phyloP scores from a whole-genome alignment of 768 basidiomycete species.

The Xanthoconium stramineum region DNA sequence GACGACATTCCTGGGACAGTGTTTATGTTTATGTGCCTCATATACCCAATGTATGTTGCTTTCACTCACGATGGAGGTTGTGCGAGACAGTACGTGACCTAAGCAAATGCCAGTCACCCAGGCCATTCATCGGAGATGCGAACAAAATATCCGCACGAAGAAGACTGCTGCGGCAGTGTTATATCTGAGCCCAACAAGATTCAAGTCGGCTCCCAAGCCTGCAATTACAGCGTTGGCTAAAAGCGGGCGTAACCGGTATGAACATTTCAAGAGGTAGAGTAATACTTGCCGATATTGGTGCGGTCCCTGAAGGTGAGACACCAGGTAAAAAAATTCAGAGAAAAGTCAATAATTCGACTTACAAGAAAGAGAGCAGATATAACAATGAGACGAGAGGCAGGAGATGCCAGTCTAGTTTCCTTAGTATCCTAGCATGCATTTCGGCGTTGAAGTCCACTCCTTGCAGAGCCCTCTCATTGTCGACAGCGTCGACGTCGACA shows the following conservation, averaged over 20 bases:
- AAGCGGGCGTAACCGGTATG: constrained; percentile 3
- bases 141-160: constrained; percentile 24
- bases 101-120: background rate
- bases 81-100: constrained; percentile 36
- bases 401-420: constrained; percentile 22
- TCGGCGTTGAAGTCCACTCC: background rate
- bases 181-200: constrained; percentile 35
- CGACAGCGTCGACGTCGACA: background rate
- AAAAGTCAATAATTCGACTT: background rate
- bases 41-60: background rate
- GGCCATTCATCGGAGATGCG: background rate
- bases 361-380: constrained; percentile 21
- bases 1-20: constrained; percentile 31
- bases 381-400: constrained; percentile 15
- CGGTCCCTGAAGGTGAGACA: constrained; percentile 35
- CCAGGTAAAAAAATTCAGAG: background rate
- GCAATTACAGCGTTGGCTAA: constrained; percentile 43
- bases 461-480: constrained; percentile 4
- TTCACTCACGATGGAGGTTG: constrained; percentile 38
- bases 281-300: constrained; percentile 39
- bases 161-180: constrained; percentile 39
- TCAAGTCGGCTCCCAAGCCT: constrained; percentile 40
- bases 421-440: constrained; percentile 7
- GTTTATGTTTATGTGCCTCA: background rate
- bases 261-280: background rate